phyloP scores from a whole-genome alignment of 768 basidiomycete species.

The Phylloporus rhodoxanthus region DNA sequence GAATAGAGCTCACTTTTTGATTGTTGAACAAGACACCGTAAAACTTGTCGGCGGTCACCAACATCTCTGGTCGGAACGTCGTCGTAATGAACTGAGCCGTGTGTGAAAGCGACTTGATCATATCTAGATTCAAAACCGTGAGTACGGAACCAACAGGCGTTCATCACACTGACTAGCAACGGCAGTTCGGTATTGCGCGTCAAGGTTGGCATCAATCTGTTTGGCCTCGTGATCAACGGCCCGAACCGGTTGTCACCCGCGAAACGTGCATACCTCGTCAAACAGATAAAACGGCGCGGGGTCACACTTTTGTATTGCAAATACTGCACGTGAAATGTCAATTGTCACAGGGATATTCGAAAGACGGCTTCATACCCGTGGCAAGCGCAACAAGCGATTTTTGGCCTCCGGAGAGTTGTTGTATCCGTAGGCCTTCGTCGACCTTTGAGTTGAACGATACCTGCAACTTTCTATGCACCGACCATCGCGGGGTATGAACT shows the following conservation, averaged over 20 bases:
- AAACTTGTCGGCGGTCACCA: constrained; percentile 92
- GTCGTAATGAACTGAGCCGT: constrained; percentile 97
- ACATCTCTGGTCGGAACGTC: constrained; percentile 96
- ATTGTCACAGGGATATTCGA: neutral
- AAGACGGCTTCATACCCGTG: constrained; percentile 48
- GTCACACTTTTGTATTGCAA: constrained; percentile 98
- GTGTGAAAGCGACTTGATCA: constrained; percentile 87
- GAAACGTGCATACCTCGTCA: constrained; percentile 61
- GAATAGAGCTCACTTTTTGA: constrained; percentile 89
- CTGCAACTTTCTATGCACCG: constrained; percentile 32
- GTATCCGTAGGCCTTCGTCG: constrained; percentile 93
- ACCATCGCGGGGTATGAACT: neutral
- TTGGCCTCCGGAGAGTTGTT: constrained; percentile 95
- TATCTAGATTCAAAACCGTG: constrained; percentile 30
- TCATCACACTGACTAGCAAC: constrained; percentile 67
- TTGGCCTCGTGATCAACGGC: neutral
- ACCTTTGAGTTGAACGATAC: constrained; percentile 99
- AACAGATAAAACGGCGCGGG: constrained; percentile 99
- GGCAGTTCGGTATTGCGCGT: constrained; percentile 95
- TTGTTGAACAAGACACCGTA: constrained; percentile 96
- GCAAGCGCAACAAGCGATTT: constrained; percentile 96
- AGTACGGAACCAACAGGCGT: constrained; percentile 33
- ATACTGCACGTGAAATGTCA: constrained; percentile 49
- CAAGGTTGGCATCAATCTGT: constrained; percentile 94
- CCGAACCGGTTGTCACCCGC: neutral